Base-by-base conservation (phyloP, 1,284 basidiomycete species). In the Malassezia furfur region DNA sequence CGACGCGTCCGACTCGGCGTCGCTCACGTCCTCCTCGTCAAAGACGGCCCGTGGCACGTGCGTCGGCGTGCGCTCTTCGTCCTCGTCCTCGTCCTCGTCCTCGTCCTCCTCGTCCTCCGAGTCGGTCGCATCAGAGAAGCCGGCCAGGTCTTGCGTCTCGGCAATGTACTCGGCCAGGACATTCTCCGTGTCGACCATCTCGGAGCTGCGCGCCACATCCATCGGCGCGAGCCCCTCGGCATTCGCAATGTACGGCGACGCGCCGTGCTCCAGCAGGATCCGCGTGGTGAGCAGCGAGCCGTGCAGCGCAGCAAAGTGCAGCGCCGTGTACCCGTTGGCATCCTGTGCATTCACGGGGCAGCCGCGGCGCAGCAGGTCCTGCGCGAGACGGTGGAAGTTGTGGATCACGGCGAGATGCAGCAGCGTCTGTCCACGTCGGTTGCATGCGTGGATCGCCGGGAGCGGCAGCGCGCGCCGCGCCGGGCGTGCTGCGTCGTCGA, bases 401-500 rank as follows among this genome's bases (percentile, higher is more conserved):
- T 91, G 81, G 67, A 88, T 84, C 1, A 84, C 80, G 0, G 91
- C 86, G 34, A 96, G 79, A 75, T 98, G 93, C 6, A 96, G 81
- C 14, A 96, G 52, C 51, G 71, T 58, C 60, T 77, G 71, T 0
- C 66, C 67, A 19, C 76, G 70, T 25, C 58, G 59, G 60, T 77
- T 77, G 40, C 68, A 61, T 19, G 74, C 69, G 45, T 58, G 73
- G 47, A 81, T 83, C 2, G 80, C 67, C 35, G 66, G 61, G 22
- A 32, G 4, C 19, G 34, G 50, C 17, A 19, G 40, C 15, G 17
- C 9, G 15, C 21, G 40, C 14, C 22, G 9, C 10, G 22, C 7
- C 8, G 40, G 22, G 2, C 17, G 21, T 3, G 48, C 38, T n/a
- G 7, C 19, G 1, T 14, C 22, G 22, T 46, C 34, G n/a, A 51